These are phyloP conservation scores for Penicillium psychrosexuale DNA, from an alignment of 2,329 filamentous ascomycete genomes.

Conservation along the genomic window DNA sequence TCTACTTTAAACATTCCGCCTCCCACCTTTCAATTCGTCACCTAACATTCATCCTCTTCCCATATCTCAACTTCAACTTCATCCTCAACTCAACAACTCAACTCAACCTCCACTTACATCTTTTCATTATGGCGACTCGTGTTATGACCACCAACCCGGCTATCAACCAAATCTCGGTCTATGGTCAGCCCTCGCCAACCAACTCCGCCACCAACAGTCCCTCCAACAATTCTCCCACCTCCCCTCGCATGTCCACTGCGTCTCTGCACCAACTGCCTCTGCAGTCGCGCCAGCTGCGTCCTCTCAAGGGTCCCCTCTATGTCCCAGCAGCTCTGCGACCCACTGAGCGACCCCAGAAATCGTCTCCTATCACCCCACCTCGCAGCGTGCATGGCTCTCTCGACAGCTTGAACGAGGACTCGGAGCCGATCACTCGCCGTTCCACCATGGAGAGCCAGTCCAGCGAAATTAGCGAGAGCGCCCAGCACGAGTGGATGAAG, in stretches of 20 bases:
- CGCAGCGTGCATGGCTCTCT: conserved; percentile 56
- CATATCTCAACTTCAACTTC: too few relatives aligned
- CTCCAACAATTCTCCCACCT: conserved; percentile 53
- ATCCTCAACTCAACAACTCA: not conserved
- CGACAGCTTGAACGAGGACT: conserved; percentile 44
- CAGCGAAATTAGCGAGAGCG: conserved; percentile 46
- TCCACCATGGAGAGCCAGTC: conserved; percentile 42
- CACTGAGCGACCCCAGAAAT: conserved; percentile 52
- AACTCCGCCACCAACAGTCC: conserved; percentile 51
- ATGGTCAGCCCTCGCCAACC: conserved; percentile 46
- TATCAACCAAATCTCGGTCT: not conserved
- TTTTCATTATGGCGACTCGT: conserved; percentile 31
- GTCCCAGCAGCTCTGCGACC: conserved; percentile 61
- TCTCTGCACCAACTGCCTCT: conserved; percentile 37
- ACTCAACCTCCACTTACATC: not conserved
- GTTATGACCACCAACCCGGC: conserved; percentile 39
- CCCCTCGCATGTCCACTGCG: conserved; percentile 46
- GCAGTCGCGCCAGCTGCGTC: conserved; percentile 57
- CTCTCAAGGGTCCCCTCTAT: conserved; percentile 60
- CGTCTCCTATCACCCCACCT: conserved; percentile 48
- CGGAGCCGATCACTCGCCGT: conserved; percentile 37
- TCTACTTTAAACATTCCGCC: not conserved
- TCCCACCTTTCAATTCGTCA: not conserved
- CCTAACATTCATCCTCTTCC: too few relatives aligned
- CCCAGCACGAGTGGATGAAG: conserved; percentile 53